Evolutionary conservation across 2,329 filamentous ascomycete genomes (phyloP).

Genomic region (Calonectria henricotiae): DNA sequence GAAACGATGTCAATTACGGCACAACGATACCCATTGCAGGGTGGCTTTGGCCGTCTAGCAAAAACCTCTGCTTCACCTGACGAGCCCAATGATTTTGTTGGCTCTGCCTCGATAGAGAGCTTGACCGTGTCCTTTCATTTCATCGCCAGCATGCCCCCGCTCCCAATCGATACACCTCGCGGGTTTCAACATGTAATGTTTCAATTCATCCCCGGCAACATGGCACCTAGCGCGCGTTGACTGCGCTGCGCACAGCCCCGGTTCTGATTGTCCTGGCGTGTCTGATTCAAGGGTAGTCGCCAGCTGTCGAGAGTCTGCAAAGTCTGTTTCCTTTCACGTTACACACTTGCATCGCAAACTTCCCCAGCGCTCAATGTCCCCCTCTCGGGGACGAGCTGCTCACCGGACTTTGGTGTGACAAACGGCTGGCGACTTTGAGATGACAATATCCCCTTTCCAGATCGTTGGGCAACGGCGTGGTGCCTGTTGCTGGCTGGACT

Average conservation of each 20-base stretch:
- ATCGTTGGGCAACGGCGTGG: constrained; percentile 34
- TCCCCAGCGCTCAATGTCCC: constrained; percentile 24
- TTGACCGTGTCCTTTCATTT: constrained; percentile 51
- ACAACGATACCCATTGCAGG: constrained; percentile 48
- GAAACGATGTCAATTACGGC: constrained; percentile 50
- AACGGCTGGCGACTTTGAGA: constrained; percentile 48
- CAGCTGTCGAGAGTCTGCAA: constrained; percentile 31
- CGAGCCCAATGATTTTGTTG: constrained; percentile 40
- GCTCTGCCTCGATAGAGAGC: constrained; percentile 51
- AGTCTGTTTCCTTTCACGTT: constrained; percentile 31
- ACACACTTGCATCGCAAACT: background rate
- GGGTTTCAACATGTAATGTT: constrained; percentile 47
- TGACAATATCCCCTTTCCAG: constrained; percentile 41
- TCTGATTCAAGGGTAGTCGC: constrained; percentile 44
- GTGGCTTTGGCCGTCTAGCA: constrained; percentile 44
- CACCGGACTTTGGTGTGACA: constrained; percentile 42
- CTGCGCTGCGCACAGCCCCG: constrained; percentile 47
- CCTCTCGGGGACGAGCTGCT: constrained; percentile 5
- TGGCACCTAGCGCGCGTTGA: constrained; percentile 52
- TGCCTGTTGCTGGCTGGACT: constrained; percentile 49
- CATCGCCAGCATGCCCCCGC: constrained; percentile 49
- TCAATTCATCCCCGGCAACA: constrained; percentile 48
- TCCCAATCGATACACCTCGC: constrained; percentile 40
- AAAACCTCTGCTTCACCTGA: constrained; percentile 46
- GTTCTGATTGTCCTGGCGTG: constrained; percentile 27